Percentiles rank a stretch among this genome's conserved stretches.
phyloP scores from a whole-genome alignment of 768 basidiomycete species.

The Leccinum aurantiacum region DNA sequence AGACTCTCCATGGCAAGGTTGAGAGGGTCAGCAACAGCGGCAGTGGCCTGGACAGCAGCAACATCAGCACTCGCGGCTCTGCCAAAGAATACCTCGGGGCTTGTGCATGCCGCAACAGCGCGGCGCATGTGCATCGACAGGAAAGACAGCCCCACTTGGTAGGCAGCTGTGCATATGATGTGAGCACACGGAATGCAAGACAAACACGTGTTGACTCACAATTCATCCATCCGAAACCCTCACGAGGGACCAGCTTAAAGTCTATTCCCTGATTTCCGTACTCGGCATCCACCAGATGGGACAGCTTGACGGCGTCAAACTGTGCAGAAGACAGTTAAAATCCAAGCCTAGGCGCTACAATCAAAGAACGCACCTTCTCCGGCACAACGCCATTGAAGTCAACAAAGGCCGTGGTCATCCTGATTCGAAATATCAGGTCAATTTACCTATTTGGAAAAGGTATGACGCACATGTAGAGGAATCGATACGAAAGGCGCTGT shows the following conservation, averaged over 20 bases:
- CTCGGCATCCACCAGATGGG: slow-evolving; percentile 95
- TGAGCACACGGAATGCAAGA: slow-evolving; percentile 2
- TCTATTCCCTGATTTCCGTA: slow-evolving; percentile 96
- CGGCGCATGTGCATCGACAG: slow-evolving; percentile 92
- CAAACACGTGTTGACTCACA: slow-evolving; percentile 44
- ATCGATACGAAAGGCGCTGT: slow-evolving; percentile 90
- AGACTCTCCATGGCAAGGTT: slow-evolving; percentile 65
- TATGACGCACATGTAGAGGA: slow-evolving; percentile 92
- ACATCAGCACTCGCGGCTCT: slow-evolving; percentile 37
- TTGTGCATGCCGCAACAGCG: slow-evolving; percentile 92
- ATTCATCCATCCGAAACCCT: slow-evolving; percentile 99
- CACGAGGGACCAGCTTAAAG: slow-evolving; percentile 95
- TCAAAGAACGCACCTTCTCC: slow-evolving; percentile 64
- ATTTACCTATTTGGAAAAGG: neutral
- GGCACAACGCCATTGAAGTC: slow-evolving; percentile 98
- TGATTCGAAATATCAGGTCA: slow-evolving; percentile 27
- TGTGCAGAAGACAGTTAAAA: slow-evolving; percentile 27
- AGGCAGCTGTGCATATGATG: slow-evolving; percentile 61
- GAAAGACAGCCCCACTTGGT: slow-evolving; percentile 95
- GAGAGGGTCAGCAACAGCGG: slow-evolving; percentile 52
- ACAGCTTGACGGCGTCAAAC: slow-evolving; percentile 96
- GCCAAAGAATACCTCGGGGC: slow-evolving; percentile 87
- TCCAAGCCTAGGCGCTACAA: neutral
- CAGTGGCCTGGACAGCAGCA: slow-evolving; percentile 36
- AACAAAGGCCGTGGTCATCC: slow-evolving; percentile 93